Percentiles rank a stretch among this genome's conserved stretches.
These are phyloP conservation scores for Thraustochytrium striatum DNA, from an alignment of 352 stramenopile species.

Conservation along the genomic window DNA sequence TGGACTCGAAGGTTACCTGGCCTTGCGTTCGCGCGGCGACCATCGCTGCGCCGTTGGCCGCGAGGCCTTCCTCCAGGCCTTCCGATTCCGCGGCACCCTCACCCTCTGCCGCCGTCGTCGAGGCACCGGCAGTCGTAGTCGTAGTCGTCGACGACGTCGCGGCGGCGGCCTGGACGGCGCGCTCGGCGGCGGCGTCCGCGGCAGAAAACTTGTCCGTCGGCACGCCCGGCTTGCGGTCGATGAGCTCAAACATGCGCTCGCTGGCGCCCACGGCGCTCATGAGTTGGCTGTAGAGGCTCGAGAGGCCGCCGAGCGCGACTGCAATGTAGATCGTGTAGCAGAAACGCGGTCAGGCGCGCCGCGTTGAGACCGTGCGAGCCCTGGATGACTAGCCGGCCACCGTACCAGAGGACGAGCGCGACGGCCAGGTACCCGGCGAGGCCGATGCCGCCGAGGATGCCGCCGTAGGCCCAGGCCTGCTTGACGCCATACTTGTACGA, in stretches of 20 bases:
- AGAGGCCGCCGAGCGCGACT: constrained; percentile 75
- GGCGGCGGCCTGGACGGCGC: not conserved
- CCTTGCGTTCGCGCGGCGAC: constrained; percentile 29
- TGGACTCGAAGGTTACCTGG: constrained; percentile 73
- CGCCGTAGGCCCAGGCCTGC: constrained; percentile 54
- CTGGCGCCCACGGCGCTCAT: constrained; percentile 71
- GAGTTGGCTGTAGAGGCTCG: constrained; percentile 78
- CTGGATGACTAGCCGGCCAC: constrained; percentile 79
- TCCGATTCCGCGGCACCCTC: not conserved
- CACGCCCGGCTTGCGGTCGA: constrained; percentile 48
- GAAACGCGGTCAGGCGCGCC: constrained; percentile 84
- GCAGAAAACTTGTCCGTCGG: not conserved
- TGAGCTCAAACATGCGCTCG: constrained; percentile 51
- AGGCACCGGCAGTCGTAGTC: not conserved
- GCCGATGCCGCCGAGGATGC: constrained; percentile 54
- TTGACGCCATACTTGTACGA: constrained; percentile 59
- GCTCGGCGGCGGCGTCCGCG: not conserved
- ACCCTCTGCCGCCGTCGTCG: not conserved
- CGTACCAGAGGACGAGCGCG: constrained; percentile 74
- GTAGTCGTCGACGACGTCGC: not conserved
- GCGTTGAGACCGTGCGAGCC: constrained; percentile 65
- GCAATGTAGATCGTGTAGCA: constrained; percentile 87
- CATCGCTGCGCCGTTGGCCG: not conserved
- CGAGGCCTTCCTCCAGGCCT: not conserved
- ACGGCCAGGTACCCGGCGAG: constrained; percentile 32